Percentiles rank a stretch among this genome's conserved stretches.
phyloP scores from a whole-genome alignment of 768 basidiomycete species.

The Chiua virens region DNA sequence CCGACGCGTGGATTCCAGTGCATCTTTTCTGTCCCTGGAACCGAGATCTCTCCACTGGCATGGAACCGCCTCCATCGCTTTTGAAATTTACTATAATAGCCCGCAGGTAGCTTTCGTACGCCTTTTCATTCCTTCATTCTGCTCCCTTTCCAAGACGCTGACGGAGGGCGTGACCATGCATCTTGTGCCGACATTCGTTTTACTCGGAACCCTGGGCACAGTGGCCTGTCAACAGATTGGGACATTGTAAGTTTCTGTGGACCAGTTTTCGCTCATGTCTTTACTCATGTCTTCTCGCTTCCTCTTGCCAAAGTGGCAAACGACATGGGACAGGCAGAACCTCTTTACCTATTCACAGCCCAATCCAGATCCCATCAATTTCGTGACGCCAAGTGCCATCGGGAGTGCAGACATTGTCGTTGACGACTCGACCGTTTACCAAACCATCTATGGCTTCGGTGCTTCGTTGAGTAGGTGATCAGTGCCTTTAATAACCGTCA shows the following conservation, averaged over 20 bases:
- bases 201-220: constrained; percentile 19
- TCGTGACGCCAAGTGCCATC: constrained; percentile 46
- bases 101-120: neutral
- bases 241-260: constrained; percentile 42
- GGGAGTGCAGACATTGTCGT: constrained; percentile 65
- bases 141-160: neutral
- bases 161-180: constrained; percentile 10
- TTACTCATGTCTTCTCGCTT: neutral
- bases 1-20: neutral
- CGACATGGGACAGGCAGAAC: constrained; percentile 35
- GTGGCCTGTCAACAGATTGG: constrained; percentile 52
- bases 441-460: constrained; percentile 67
- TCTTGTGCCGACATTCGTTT: constrained; percentile 13
- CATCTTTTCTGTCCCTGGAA: neutral
- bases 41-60: neutral
- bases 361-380: constrained; percentile 30
- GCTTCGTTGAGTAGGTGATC: constrained; percentile 54
- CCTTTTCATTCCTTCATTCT: constrained; percentile 1
- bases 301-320: constrained; percentile 50
- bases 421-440: constrained; percentile 53
- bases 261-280: neutral
- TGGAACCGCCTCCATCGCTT: constrained; percentile 3
- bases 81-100: constrained; percentile 21
- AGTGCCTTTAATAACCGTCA: neutral
- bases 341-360: constrained; percentile 34